Base-by-base conservation (phyloP, 768 basidiomycete species). In the Amanita thiersii region DNA sequence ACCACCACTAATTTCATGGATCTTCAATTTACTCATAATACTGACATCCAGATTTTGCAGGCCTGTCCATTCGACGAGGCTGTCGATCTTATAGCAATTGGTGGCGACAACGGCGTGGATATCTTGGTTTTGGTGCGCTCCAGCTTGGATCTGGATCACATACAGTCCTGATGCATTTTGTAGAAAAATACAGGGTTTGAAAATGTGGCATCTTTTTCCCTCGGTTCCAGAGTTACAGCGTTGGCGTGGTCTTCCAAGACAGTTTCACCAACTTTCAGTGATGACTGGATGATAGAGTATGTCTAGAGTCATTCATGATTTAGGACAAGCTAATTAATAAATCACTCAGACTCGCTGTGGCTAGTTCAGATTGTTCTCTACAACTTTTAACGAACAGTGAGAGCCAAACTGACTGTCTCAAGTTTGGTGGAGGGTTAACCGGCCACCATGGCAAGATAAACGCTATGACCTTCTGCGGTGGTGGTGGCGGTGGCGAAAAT, bases 371-470 rank as follows among this genome's bases (percentile, higher is more conserved):
- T 61, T 84, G 76, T 54, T 73, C 80, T 29, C 67, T 90, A 0
- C 80, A 84, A 55, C 63, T 83, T 17, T 69, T 89, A 48, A 77
- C 77, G 31, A 84, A 78, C n/a, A n/a, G n/a, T n/a, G n/a, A n/a
- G n/a, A n/a, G n/a, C n/a, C n/a, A 53, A 62, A 70, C 0, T 59
- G 67, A 3, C 56, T 59, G 10, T 56, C 60, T 4, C 47, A 60
- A 73, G 4, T 89, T 90, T 52, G 87, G 85, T 19, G 86, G 86
- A 2, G 85, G 85, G 1, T 64, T 86, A 23, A 86, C 79, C 48
- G 87, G 86, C 1, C 87, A 90, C 52, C 85, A 87, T 56, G 82
- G 79, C 28, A 76, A 69, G 52, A 68, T 90, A 11, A 88, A 79
- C 49, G 86, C 80, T 48, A 80, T 90, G 68, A 66, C 76, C 17